These are phyloP conservation scores for Seminavis robusta DNA, from an alignment of 108 stramenopile genomes.

Conservation along the genomic window DNA sequence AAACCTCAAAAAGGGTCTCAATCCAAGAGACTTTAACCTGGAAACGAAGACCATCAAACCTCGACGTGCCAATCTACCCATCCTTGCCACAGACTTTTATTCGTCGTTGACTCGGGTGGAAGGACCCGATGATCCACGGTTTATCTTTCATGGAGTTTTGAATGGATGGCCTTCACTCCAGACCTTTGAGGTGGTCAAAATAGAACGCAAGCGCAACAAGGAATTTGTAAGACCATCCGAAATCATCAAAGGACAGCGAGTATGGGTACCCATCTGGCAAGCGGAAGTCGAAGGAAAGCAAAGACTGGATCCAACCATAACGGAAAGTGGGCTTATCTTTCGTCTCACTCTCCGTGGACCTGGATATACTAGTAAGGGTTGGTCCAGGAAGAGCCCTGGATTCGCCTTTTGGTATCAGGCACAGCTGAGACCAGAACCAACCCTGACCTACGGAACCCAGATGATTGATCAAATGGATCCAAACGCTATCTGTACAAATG, in stretches of 20 bases:
- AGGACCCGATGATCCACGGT: constrained; percentile 35
- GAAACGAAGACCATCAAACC: constrained; percentile 39
- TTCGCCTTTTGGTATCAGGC: constrained; percentile 52
- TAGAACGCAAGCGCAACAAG: constrained; percentile 31
- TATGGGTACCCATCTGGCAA: constrained; percentile 18
- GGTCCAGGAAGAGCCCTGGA: constrained; percentile 46
- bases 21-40: constrained; percentile 43
- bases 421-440: not conserved
- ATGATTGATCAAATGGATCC: constrained; percentile 24
- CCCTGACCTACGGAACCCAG: constrained; percentile 37
- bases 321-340: constrained; percentile 26
- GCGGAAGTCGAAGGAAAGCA: constrained; percentile 29
- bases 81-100: constrained; percentile 40
- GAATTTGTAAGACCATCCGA: no score
- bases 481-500: constrained; percentile 30
- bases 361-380: constrained; percentile 45
- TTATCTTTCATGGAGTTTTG: constrained; percentile 53
- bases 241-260: constrained; percentile 2
- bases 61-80: constrained; percentile 34
- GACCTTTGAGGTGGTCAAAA: constrained; percentile 38
- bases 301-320: constrained; percentile 27
- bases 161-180: constrained; percentile 66
- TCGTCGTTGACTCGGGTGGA: constrained; percentile 43
- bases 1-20: constrained; percentile 19
- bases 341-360: constrained; percentile 46